These are phyloP conservation scores for Penicillium taxi DNA, from an alignment of 495 filamentous ascomycete species.

Conservation along the genomic window DNA sequence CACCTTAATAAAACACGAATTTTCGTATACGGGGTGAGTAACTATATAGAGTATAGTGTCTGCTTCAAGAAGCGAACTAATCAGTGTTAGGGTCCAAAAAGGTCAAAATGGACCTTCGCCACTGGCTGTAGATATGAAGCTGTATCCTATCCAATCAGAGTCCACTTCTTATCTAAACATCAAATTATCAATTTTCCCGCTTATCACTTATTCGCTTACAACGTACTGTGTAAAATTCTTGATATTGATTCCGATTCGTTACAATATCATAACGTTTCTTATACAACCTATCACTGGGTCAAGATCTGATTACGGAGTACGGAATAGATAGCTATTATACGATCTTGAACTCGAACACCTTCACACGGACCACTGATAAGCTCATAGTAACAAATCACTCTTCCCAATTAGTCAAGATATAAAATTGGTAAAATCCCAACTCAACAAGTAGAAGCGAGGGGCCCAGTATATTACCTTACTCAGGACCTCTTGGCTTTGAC, in stretches of 20 bases:
- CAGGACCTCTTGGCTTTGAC: too few species aligned
- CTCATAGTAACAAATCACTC: too few species aligned
- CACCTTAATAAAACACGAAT: constrained; percentile 19
- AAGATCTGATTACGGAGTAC: background rate
- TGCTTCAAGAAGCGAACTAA: constrained; percentile 2
- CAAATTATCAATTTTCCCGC: background rate
- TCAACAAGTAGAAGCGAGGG: too few species aligned
- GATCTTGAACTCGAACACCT: background rate
- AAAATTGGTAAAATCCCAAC: too few species aligned
- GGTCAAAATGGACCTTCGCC: constrained; percentile 1
- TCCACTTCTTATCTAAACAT: constrained; percentile 14
- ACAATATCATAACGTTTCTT: too few species aligned
- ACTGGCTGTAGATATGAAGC: constrained; percentile 29
- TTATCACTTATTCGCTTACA: background rate
- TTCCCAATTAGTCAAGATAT: too few species aligned
- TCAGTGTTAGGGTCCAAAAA: constrained; percentile 1
- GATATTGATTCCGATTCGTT: background rate
- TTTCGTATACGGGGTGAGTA: too few species aligned
- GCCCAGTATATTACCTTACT: too few species aligned
- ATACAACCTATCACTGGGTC: too few species aligned
- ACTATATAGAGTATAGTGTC: too few species aligned
- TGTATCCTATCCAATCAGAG: constrained; percentile 16
- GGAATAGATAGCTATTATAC: constrained; percentile 3
- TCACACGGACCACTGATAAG: too few species aligned
- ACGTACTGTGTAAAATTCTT: background rate